Evolutionary conservation across 75 land plant species (phyloP), one percentile per base, ranked within the genome.

Genomic region (Selaginella tamariscina): DNA sequence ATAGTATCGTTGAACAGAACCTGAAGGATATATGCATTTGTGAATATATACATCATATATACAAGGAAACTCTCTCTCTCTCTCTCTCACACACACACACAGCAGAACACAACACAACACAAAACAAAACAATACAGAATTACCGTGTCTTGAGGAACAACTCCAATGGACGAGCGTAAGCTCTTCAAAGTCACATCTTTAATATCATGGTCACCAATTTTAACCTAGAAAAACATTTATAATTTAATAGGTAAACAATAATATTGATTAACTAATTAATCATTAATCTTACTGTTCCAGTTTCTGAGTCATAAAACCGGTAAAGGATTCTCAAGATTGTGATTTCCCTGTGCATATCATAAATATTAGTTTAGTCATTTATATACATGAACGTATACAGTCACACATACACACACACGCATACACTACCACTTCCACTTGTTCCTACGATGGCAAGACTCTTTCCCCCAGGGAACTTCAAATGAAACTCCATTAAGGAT

Each of bases 391-490:
- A n/a, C n/a, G n/a, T n/a, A n/a, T n/a, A n/a, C n/a, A n/a, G 5
- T 39, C 5, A 39, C 49, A 39, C 49, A 39, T 5, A 39, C 49
- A 39, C 49, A 39, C 49, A 39, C 15, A 39, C 5, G 15, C 49
- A 15, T 39, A 39, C 11, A 5, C 71, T 81, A 94, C 98, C 98
- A 81, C 98, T 94, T 31, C 98, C 98, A 84, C 98, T 94, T 18
- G 96, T 89, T 66, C 98, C 98, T 68, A 94, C 98, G 79, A 94
- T 83, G 29, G 98, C 96, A 33, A 87, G 83, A 77, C 91, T 94
- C 69, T 73, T 83, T 28, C 96, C 98, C 54, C 85, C 85, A 32
- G 98, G 49, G 86, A 1, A 87, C 85, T 65, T 76, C 66, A 79
- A 89, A 90, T 56, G 96, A 85, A 69, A 88, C 65, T 20, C 96